A percentile compares a stretch with the other conserved stretches of the same genome.
These are phyloP conservation scores for Logfia minima DNA, from an alignment of 129 eudicot species.

Conservation along the genomic window DNA sequence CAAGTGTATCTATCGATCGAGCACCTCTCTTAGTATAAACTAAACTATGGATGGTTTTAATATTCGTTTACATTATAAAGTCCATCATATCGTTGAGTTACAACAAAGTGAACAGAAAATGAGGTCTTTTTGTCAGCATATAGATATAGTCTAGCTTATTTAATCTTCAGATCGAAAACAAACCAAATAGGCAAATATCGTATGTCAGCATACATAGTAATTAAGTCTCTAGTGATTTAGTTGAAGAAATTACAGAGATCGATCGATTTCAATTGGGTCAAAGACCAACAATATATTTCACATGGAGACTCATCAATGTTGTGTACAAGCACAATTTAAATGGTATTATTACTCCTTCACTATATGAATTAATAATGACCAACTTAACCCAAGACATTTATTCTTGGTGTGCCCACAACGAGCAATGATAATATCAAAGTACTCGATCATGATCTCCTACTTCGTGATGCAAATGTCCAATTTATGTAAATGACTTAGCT, in stretches of 20 bases:
- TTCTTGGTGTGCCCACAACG: neutral
- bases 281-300: neutral
- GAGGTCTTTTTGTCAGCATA: neutral
- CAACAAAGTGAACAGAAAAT: neutral
- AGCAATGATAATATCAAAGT: neutral
- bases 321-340: neutral
- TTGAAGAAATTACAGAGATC: neutral
- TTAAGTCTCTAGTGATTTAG: conserved; percentile 5
- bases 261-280: neutral
- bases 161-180: neutral
- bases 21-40: too few relatives aligned
- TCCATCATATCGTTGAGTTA: too few relatives aligned
- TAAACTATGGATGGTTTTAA: too few relatives aligned
- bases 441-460: too few relatives aligned
- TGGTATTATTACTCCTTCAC: conserved; percentile 1
- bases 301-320: conserved; percentile 4
- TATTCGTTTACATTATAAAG: too few relatives aligned
- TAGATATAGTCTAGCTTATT: too few relatives aligned
- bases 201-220: neutral
- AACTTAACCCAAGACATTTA: neutral
- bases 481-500: neutral
- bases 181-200: neutral
- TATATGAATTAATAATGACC: neutral
- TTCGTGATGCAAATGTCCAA: neutral
- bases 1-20: neutral